Percentiles rank a stretch among this genome's conserved stretches.
phyloP scores from a whole-genome alignment of 164 flowering plant species.

The Pachysandra terminalis region DNA sequence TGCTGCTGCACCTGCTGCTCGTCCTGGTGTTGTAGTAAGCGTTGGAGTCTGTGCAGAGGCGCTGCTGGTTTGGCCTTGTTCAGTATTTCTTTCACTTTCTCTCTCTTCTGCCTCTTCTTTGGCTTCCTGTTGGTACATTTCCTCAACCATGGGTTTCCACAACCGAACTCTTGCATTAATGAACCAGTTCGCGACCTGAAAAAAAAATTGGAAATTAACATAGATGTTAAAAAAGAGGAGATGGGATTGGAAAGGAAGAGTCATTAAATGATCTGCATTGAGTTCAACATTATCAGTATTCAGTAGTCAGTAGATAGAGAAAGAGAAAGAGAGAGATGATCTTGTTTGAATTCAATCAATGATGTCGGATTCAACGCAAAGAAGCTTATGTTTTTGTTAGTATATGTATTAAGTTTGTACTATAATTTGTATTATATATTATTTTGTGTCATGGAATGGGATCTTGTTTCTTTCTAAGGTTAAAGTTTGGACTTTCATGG shows the following conservation, averaged over 20 bases:
- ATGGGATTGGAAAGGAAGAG: background rate
- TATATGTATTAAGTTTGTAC: background rate
- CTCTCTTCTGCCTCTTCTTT: slow-evolving; percentile 39
- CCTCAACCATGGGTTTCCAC: slow-evolving; percentile 99
- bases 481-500: background rate
- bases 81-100: slow-evolving; percentile 13
- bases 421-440: background rate
- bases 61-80: slow-evolving; percentile 22
- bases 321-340: background rate
- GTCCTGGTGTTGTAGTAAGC: slow-evolving; percentile 17
- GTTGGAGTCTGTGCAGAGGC: slow-evolving; percentile 51
- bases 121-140: slow-evolving; percentile 78
- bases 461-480: background rate
- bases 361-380: too few species aligned
- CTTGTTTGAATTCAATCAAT: too few species aligned
- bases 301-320: background rate
- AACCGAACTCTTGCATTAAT: slow-evolving; percentile 90
- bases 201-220: background rate
- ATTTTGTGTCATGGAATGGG: background rate
- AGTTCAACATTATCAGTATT: too few species aligned
- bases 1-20: background rate
- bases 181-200: slow-evolving; percentile 92
- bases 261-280: background rate
- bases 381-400: background rate
- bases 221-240: background rate